Evolutionary conservation across 768 basidiomycete genomes (phyloP).

Genomic region (Porphyrellus cyaneotinctus): DNA sequence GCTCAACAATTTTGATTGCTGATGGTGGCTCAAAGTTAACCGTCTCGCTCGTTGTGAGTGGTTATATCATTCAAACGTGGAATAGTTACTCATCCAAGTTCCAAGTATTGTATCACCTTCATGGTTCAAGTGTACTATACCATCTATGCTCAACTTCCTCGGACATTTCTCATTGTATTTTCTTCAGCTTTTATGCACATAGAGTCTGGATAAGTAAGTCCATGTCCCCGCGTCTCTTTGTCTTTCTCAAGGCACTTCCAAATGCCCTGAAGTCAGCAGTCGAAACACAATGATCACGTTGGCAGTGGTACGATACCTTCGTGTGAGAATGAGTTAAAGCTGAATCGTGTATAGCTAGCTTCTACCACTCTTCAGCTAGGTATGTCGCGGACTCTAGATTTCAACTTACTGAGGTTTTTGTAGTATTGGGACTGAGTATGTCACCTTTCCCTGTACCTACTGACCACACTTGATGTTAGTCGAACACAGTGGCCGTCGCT

Average conservation of each 20-base stretch:
- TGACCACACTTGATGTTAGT: background rate
- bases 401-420: background rate
- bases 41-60: slow-evolving; percentile 1
- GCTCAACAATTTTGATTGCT: background rate
- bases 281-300: slow-evolving; percentile 5
- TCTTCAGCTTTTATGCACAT: slow-evolving; percentile 19
- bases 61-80: background rate
- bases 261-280: slow-evolving; percentile 13
- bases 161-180: background rate
- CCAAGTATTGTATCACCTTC: slow-evolving; percentile 9
- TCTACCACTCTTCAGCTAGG: slow-evolving; percentile 5
- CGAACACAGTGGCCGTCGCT: background rate
- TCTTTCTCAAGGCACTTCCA: background rate
- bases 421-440: slow-evolving; percentile 11
- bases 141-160: background rate
- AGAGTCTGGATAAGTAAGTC: slow-evolving; percentile 23
- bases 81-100: background rate
- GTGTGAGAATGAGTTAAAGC: background rate
- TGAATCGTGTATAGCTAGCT: slow-evolving; percentile 1
- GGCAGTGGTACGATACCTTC: slow-evolving; percentile 12
- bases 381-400: background rate
- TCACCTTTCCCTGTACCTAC: background rate
- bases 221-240: background rate
- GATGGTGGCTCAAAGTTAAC: background rate
- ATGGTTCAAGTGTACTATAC: slow-evolving; percentile 15